Conservation (phyloP, 495 filamentous ascomycete species). For the Penicillium macrosclerotiorum region DNA sequence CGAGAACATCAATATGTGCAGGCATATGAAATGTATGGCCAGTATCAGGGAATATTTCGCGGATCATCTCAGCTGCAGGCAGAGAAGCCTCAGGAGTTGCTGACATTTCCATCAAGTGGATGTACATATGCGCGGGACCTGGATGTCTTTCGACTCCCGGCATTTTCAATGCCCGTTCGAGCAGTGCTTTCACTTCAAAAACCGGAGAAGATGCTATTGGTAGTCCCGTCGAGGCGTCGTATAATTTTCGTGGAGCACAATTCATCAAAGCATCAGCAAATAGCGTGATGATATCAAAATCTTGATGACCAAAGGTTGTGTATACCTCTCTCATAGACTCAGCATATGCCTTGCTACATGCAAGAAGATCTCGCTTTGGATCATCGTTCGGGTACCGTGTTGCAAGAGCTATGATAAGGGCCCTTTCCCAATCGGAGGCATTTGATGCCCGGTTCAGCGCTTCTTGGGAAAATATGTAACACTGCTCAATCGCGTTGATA, state of each 20-base stretch:
- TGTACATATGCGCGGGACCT: slow-evolving; percentile 61
- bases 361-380: slow-evolving; percentile 33
- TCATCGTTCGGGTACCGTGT: slow-evolving; percentile 46
- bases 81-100: slow-evolving; percentile 53
- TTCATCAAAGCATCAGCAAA: slow-evolving; percentile 67
- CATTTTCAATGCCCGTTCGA: slow-evolving; percentile 47
- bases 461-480: slow-evolving; percentile 32
- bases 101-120: slow-evolving; percentile 70
- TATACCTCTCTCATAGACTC: slow-evolving; percentile 57
- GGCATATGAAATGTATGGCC: slow-evolving; percentile 69
- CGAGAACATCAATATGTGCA: slow-evolving; percentile 60
- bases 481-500: slow-evolving; percentile 45
- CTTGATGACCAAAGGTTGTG: slow-evolving; percentile 34
- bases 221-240: slow-evolving; percentile 53
- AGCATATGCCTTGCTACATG: slow-evolving; percentile 53
- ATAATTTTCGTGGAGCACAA: slow-evolving; percentile 59
- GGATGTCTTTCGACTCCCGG: slow-evolving; percentile 46
- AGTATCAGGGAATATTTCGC: slow-evolving; percentile 56
- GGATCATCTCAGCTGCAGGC: slow-evolving; percentile 53
- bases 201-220: slow-evolving; percentile 51
- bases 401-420: slow-evolving; percentile 52
- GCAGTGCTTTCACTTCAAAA: slow-evolving; percentile 48
- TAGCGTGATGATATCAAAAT: slow-evolving; percentile 56
- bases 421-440: slow-evolving; percentile 43
- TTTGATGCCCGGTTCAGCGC: slow-evolving; percentile 31